phyloP scores from a whole-genome alignment of 2,329 filamentous ascomycete genomes.

The Kalmusia sp. region DNA sequence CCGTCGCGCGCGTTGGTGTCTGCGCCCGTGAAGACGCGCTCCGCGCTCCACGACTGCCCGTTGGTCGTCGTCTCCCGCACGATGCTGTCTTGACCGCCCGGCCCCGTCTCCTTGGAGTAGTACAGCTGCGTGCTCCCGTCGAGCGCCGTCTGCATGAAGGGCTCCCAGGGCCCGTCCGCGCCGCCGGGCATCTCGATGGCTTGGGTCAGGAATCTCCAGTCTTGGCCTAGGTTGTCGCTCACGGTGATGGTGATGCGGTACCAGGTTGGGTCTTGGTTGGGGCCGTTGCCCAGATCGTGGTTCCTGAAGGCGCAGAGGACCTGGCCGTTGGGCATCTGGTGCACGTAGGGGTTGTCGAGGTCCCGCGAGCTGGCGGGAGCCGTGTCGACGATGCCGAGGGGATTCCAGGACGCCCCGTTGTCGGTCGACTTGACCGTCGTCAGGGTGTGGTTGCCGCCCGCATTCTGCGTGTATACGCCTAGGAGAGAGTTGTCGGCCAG shows the following conservation, averaged over 20 bases:
- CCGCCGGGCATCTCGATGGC: slow-evolving; percentile 27
- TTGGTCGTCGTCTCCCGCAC: slow-evolving; percentile 50
- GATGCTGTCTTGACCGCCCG: slow-evolving; percentile 52
- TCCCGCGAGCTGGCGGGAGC: slow-evolving; percentile 12
- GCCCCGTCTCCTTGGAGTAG: slow-evolving; percentile 52
- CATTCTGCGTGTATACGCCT: slow-evolving; percentile 34
- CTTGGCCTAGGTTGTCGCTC: slow-evolving; percentile 51
- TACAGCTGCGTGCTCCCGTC: slow-evolving; percentile 54
- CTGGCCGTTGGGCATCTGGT: slow-evolving; percentile 42
- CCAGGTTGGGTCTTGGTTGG: slow-evolving; percentile 23
- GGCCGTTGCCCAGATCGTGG: slow-evolving; percentile 32
- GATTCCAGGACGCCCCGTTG: slow-evolving; percentile 43
- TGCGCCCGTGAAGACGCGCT: slow-evolving; percentile 45
- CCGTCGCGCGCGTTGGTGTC: slow-evolving; percentile 50
- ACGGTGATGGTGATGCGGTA: slow-evolving; percentile 54
- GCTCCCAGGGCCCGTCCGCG: slow-evolving; percentile 55
- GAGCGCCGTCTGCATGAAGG: slow-evolving; percentile 50
- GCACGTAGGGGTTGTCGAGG: slow-evolving; percentile 40
- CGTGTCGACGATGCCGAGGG: slow-evolving; percentile 11
- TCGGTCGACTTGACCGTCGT: slow-evolving; percentile 17
- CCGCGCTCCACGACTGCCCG: slow-evolving; percentile 48
- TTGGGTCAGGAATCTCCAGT: slow-evolving; percentile 44
- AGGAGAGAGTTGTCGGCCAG: slow-evolving; percentile 40
- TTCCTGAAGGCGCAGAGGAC: slow-evolving; percentile 44
- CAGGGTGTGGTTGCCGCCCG: slow-evolving; percentile 27